Base-by-base conservation (phyloP, 768 basidiomycete species). In the Amanita pallidorosea region DNA sequence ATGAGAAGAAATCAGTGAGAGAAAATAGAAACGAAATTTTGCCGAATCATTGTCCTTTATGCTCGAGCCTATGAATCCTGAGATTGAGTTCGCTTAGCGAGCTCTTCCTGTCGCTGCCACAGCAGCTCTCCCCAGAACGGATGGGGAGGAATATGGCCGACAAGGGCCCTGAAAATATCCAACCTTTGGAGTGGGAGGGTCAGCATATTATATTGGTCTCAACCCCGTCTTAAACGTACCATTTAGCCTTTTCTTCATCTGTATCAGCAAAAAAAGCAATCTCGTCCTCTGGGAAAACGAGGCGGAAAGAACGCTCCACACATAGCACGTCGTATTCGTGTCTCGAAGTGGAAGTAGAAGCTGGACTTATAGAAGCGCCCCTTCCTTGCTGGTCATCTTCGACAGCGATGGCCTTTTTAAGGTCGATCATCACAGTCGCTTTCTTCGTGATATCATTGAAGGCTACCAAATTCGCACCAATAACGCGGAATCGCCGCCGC, bases 401-500 rank as follows among this genome's bases (percentile, higher is more conserved):
- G 3, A 95, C 77, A 0, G 74, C 70, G 8, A 82, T 68, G 4
- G 89, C 90, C 63, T 91, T 85, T 66, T 86, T 86, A 37, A 96
- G 70, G 63, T 93, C 88, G 55, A 95, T 94, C n/a, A 87, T 90
- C 3, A 88, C 80, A 0, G 82, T 93, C 2, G 86, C 83, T 56
- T 82, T 88, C 73, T 89, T 92, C 23, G 93, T 96, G 7, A 95
- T 82, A 60, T 94, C 89, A 60, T 91, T 96, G 67, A 88, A 93
- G 1, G 93, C 90, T 38, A 96, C 75, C 27, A 96, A 70, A 60
- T 81, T 91, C 7, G 88, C 78, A 7, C 93, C 93, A 51, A 89
- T 85, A 15, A 96, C 76, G 31, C 90, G 80, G 45, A 95, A 75
- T 55, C 81, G 83, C 51, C 93, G 79, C 45, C 93, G 77, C 45